These are phyloP conservation scores for Saccharomycopsis selenospora DNA, from an alignment of 805 yeast genomes.

Conservation along the genomic window DNA sequence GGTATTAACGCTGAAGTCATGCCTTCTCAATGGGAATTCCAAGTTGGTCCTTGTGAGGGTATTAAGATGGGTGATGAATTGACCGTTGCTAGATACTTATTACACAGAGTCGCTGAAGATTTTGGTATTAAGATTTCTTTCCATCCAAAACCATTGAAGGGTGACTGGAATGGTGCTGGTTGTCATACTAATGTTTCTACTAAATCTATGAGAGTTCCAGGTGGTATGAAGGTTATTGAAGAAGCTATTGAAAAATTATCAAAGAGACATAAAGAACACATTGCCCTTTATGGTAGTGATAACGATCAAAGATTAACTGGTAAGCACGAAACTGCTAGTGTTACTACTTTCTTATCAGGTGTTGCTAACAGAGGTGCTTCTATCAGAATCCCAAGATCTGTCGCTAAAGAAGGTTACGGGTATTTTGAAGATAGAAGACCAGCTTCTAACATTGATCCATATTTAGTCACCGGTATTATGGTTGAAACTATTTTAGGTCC, in stretches of 20 bases:
- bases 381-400: conserved; percentile 97
- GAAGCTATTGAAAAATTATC: conserved; percentile 88
- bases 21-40: conserved; percentile 99
- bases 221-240: conserved; percentile 94
- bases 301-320: conserved; percentile 95
- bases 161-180: conserved; percentile 99
- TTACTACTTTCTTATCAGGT: conserved; percentile 87
- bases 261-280: conserved; percentile 95
- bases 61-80: conserved; percentile 95
- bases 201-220: conserved; percentile 80
- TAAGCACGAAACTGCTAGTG: conserved; percentile 95
- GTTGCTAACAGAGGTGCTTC: conserved; percentile 99
- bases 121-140: conserved; percentile 96
- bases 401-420: conserved; percentile 95
- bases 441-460: conserved; percentile 98
- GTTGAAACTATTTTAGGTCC: conserved; percentile 94
- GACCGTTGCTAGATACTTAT: conserved; percentile 91
- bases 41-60: conserved; percentile 97
- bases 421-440: conserved; percentile 99
- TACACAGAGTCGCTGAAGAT: conserved; percentile 95
- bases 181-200: conserved; percentile 99
- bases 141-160: conserved; percentile 98
- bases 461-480: conserved; percentile 97
- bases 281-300: conserved; percentile 90
- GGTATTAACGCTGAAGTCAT: conserved; percentile 99